These are phyloP conservation scores for Mycena polygramma DNA, from an alignment of 768 basidiomycete species.

Conservation along the genomic window DNA sequence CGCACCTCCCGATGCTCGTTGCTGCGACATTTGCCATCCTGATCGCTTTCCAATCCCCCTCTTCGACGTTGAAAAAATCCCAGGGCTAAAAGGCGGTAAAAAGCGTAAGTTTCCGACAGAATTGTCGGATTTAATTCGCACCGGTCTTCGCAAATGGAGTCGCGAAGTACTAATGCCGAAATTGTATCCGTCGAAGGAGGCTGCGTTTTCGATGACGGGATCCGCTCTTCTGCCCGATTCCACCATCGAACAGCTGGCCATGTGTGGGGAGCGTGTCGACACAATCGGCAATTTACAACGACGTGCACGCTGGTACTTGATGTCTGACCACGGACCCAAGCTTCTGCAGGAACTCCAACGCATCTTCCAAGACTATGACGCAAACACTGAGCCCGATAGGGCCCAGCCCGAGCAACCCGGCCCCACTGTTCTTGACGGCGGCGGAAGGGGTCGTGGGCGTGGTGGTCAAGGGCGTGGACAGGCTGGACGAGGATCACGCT, in stretches of 20 bases:
- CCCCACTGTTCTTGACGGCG: background rate
- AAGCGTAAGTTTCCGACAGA: constrained; percentile 8
- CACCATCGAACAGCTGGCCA: constrained; percentile 29
- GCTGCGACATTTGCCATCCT: constrained; percentile 34
- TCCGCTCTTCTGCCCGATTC: constrained; percentile 12
- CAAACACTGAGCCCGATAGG: too few relatives aligned
- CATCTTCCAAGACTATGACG: background rate
- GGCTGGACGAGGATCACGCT: too few relatives aligned
- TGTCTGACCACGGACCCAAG: background rate
- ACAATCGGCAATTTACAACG: constrained; percentile 3
- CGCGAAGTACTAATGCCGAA: constrained; percentile 13
- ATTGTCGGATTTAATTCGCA: constrained; percentile 6
- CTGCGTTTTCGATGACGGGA: constrained; percentile 20
- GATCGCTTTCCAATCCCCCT: constrained; percentile 21
- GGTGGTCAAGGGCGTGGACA: background rate
- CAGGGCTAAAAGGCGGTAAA: constrained; percentile 23
- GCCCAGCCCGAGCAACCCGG: background rate
- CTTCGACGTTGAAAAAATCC: constrained; percentile 17
- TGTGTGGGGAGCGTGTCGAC: constrained; percentile 24
- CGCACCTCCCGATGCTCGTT: constrained; percentile 12
- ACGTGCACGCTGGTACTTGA: constrained; percentile 24
- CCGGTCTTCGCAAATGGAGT: constrained; percentile 19
- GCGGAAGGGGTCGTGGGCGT: background rate
- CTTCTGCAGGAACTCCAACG: constrained; percentile 3
- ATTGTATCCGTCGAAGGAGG: constrained; percentile 29